Evolutionary conservation across 352 stramenopile genomes (phyloP).

Genomic region (Globisporangium solare): DNA sequence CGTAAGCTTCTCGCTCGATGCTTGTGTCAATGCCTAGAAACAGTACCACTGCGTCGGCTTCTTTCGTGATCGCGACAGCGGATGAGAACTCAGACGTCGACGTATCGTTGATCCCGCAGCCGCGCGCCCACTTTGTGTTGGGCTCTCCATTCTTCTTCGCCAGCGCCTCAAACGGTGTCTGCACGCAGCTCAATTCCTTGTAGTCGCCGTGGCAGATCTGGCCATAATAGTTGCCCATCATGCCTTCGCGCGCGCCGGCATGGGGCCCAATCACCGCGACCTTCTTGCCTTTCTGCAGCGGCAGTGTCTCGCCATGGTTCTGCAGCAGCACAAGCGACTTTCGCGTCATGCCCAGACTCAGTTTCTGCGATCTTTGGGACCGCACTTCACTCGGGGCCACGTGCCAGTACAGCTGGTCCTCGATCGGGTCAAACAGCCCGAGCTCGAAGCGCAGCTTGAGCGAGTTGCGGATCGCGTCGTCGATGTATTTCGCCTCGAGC

Average conservation of each 20-base stretch:
- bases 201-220: constrained; percentile 83
- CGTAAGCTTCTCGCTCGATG: constrained; percentile 69
- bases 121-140: constrained; percentile 32
- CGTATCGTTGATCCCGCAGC: constrained; percentile 63
- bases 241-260: constrained; percentile 38
- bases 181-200: constrained; percentile 52
- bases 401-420: constrained; percentile 78
- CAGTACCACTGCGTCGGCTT: constrained; percentile 58
- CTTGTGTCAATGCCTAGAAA: constrained; percentile 81
- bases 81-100: constrained; percentile 48
- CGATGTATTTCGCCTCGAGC: constrained; percentile 38
- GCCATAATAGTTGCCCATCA: constrained; percentile 86
- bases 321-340: constrained; percentile 93
- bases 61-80: constrained; percentile 31
- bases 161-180: constrained; percentile 72
- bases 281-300: constrained; percentile 37
- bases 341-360: constrained; percentile 71
- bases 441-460: constrained; percentile 89
- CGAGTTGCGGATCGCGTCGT: constrained; percentile 59
- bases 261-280: constrained; percentile 84
- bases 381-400: constrained; percentile 68
- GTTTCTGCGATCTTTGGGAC: constrained; percentile 44
- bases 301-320: constrained; percentile 77
- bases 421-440: constrained; percentile 88
- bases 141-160: constrained; percentile 29